Conservation (phyloP, 208 protist genomes). For the Trypanosoma avium region DNA sequence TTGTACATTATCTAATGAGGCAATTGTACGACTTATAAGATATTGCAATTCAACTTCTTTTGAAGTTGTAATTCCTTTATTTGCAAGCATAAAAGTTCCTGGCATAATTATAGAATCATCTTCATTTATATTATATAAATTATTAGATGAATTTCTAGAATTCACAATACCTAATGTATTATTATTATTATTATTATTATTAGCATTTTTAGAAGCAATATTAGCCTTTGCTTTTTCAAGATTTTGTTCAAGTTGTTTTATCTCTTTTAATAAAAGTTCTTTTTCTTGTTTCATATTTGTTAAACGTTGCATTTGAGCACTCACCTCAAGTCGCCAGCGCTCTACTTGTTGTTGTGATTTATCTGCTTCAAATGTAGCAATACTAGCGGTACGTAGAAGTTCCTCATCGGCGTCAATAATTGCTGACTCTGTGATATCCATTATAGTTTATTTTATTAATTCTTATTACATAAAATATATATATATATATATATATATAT, state of each 20-base stretch:
- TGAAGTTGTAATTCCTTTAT: background rate
- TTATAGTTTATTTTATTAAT: background rate
- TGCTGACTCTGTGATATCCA: background rate
- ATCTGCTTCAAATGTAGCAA: conserved; percentile 26
- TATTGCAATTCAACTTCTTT: conserved; percentile 19
- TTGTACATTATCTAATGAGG: conserved; percentile 11
- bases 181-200: too few relatives aligned
- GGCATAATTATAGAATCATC: conserved; percentile 3
- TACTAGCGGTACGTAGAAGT: conserved; percentile 22
- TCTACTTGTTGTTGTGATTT: conserved; percentile 19
- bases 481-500: too few relatives aligned
- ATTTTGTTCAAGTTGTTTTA: conserved; percentile 8
- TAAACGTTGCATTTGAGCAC: conserved; percentile 9
- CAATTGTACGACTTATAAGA: conserved; percentile 21
- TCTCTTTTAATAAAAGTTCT: conserved; percentile 12
- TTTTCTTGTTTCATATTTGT: conserved; percentile 5
- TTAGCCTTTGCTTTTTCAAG: background rate
- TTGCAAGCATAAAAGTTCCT: background rate
- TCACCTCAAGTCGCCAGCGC: conserved; percentile 23
- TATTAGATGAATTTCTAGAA: background rate
- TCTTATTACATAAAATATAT: background rate
- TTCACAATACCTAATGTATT: too few relatives aligned
- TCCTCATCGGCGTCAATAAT: conserved; percentile 26
- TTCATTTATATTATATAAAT: background rate
- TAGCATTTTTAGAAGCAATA: too few relatives aligned